A percentile compares a stretch with the other conserved stretches of the same genome.
Evolutionary conservation across 495 filamentous ascomycete species (phyloP).

Genomic region (Cetradonia linearis): DNA sequence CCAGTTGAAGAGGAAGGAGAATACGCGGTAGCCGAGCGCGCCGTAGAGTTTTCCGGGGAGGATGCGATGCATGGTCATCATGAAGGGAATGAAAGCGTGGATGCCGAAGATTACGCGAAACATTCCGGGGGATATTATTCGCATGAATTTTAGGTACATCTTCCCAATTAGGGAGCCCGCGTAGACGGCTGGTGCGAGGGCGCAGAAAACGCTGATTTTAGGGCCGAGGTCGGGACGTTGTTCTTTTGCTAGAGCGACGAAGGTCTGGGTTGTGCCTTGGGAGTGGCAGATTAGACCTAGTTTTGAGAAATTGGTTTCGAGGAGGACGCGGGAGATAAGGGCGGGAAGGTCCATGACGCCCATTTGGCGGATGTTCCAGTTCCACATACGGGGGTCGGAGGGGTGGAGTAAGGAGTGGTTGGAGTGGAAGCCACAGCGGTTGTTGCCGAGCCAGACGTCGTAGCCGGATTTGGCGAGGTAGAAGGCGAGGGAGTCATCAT

Average conservation of each 20-base stretch:
- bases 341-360: constrained; percentile 85
- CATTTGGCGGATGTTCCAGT: constrained; percentile 94
- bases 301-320: constrained; percentile 74
- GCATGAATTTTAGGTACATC: constrained; percentile 90
- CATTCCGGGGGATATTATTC: constrained; percentile 58
- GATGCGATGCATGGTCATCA: constrained; percentile 71
- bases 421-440: constrained; percentile 77
- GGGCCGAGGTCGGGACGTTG: constrained; percentile 82
- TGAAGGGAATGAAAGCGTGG: constrained; percentile 89
- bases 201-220: constrained; percentile 84
- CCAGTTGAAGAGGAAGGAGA: constrained; percentile 87
- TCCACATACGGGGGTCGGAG: constrained; percentile 87
- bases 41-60: constrained; percentile 64
- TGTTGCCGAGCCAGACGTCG: constrained; percentile 95
- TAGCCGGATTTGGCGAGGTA: constrained; percentile 87
- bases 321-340: constrained; percentile 71
- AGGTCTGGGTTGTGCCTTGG: constrained; percentile 84
- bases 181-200: constrained; percentile 83
- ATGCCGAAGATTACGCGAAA: constrained; percentile 86
- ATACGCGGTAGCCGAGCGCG: constrained; percentile 80
- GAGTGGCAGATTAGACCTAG: constrained; percentile 78
- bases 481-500: constrained; percentile 84
- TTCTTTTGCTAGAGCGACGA: constrained; percentile 83
- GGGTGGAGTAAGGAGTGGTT: constrained; percentile 60
- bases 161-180: constrained; percentile 78